Evolutionary conservation across 768 basidiomycete genomes (phyloP).

Genomic region (Kwoniella botswanensis): DNA sequence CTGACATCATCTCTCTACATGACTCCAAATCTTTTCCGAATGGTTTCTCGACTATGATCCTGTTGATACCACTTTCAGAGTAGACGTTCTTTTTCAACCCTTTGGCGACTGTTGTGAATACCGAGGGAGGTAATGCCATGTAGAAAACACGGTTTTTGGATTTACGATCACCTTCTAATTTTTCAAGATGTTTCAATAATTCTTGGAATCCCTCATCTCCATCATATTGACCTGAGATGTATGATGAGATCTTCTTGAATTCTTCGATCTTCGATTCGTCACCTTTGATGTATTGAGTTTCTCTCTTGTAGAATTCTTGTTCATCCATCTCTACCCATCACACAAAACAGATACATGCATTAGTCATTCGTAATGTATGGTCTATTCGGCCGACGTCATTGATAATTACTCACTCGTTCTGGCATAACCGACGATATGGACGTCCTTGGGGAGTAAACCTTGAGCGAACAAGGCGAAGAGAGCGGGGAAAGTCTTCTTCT

Average conservation of each 20-base stretch:
- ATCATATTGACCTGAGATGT: slow-evolving; percentile 88
- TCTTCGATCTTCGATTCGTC: slow-evolving; percentile 71
- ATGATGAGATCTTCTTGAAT: slow-evolving; percentile 80
- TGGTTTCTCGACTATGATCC: slow-evolving; percentile 97
- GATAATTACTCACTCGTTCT: slow-evolving; percentile 67
- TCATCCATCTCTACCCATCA: slow-evolving; percentile 49
- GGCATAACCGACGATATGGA: slow-evolving; percentile 94
- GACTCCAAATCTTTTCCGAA: slow-evolving; percentile 94
- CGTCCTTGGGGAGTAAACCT: slow-evolving; percentile 77
- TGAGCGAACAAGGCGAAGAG: slow-evolving; percentile 85
- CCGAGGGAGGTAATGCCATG: slow-evolving; percentile 94
- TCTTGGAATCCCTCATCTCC: slow-evolving; percentile 76
- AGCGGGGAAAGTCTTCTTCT: slow-evolving; percentile 99
- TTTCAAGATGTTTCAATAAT: slow-evolving; percentile 75
- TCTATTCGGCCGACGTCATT: slow-evolving; percentile 25
- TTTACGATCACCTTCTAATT: slow-evolving; percentile 73
- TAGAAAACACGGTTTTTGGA: slow-evolving; percentile 80
- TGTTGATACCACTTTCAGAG: slow-evolving; percentile 72
- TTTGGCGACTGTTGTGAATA: slow-evolving; percentile 87
- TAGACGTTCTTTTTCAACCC: slow-evolving; percentile 85
- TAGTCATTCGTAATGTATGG: neutral
- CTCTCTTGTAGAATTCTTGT: slow-evolving; percentile 80
- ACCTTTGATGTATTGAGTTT: slow-evolving; percentile 83
- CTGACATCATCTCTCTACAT: slow-evolving; percentile 73
- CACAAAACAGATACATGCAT: neutral